Percentiles rank a stretch among this genome's conserved stretches.
Conservation (phyloP, 2,329 filamentous ascomycete species). For the Diaporthe sp. region DNA sequence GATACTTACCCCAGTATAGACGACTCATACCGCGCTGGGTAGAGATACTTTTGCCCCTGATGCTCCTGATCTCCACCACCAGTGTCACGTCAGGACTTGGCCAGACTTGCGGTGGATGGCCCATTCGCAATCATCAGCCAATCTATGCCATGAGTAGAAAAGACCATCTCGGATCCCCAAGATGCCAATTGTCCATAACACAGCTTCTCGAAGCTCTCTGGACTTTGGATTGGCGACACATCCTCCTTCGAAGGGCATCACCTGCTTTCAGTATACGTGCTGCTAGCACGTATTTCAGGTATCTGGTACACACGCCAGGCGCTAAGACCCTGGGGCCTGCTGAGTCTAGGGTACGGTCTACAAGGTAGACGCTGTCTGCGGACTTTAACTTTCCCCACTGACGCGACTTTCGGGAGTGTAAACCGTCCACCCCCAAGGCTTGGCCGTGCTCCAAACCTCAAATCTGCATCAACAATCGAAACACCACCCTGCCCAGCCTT, state of each 20-base stretch:
- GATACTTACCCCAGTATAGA: background rate
- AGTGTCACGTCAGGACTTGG: conserved; percentile 28
- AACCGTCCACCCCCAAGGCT: conserved; percentile 16
- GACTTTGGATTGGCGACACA: background rate
- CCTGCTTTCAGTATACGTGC: background rate
- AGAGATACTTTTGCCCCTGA: conserved; percentile 30
- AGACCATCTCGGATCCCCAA: background rate
- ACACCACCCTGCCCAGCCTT: conserved; percentile 30
- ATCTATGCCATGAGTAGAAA: background rate
- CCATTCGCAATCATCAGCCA: conserved; percentile 7
- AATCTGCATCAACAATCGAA: conserved; percentile 25
- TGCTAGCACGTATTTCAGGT: no score
- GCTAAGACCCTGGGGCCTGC: background rate
- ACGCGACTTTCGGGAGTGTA: conserved; percentile 16
- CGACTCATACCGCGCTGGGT: background rate
- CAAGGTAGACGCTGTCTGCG: background rate
- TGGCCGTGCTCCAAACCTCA: conserved; percentile 30
- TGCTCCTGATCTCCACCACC: conserved; percentile 25
- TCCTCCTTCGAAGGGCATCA: background rate
- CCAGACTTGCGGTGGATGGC: conserved; percentile 31
- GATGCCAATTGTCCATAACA: conserved; percentile 27
- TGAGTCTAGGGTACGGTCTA: background rate
- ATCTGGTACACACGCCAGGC: background rate
- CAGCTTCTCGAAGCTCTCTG: background rate
- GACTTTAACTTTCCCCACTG: conserved; percentile 25